A percentile compares a stretch with the other conserved stretches of the same genome.
Evolutionary conservation across 768 basidiomycete genomes (phyloP).

Genomic region (Sporobolomyces roseus): DNA sequence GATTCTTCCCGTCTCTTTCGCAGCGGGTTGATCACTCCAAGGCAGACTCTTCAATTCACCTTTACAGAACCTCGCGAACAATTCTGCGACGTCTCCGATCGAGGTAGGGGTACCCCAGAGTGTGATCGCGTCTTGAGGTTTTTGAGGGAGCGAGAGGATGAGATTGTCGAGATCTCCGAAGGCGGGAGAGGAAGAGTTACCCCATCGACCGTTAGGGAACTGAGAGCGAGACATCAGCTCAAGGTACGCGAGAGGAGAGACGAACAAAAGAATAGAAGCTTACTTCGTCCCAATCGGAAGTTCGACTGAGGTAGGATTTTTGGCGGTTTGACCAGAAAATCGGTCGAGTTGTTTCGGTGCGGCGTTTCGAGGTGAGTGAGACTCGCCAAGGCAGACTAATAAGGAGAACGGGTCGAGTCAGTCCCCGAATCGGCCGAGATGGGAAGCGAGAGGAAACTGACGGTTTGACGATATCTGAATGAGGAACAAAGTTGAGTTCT

Average conservation of each 20-base stretch:
- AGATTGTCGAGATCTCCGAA: conserved; percentile 72
- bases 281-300: conserved; percentile 84
- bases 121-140: conserved; percentile 54
- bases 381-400: conserved; percentile 84
- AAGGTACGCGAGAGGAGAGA: not conserved
- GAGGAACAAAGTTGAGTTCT: conserved; percentile 80
- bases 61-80: conserved; percentile 74
- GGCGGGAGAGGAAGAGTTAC: conserved; percentile 68
- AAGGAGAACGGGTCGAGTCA: not conserved
- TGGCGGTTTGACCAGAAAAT: conserved; percentile 99
- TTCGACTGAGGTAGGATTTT: conserved; percentile 89
- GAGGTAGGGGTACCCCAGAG: conserved; percentile 74
- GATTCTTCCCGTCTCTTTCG: conserved; percentile 67
- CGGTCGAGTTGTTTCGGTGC: conserved; percentile 87
- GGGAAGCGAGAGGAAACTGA: not conserved
- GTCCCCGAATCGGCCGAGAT: not conserved
- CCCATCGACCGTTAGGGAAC: conserved; percentile 96
- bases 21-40: conserved; percentile 73
- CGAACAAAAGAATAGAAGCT: not conserved
- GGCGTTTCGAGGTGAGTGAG: conserved; percentile 85
- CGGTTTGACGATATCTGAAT: conserved; percentile 86
- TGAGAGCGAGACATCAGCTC: too few relatives aligned
- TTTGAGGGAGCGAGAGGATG: conserved; percentile 53
- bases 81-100: conserved; percentile 63
- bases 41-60: conserved; percentile 71